phyloP scores from a whole-genome alignment of 2,329 filamentous ascomycete species.

The Aspergillus ustus region DNA sequence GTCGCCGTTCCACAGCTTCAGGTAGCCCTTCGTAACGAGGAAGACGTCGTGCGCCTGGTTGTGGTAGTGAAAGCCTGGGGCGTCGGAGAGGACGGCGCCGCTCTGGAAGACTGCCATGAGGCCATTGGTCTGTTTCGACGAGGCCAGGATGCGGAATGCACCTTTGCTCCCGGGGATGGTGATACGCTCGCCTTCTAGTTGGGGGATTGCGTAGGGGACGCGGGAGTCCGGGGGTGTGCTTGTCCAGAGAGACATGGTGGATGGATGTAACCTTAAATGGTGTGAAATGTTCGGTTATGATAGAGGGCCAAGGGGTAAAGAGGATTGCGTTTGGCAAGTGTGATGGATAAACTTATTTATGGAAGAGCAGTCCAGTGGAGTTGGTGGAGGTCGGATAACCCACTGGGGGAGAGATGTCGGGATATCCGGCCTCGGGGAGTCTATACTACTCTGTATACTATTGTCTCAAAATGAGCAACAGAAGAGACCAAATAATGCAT shows the following conservation, averaged over 20 bases:
- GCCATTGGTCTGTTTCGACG: constrained; percentile 57
- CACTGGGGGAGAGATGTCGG: constrained; percentile 5
- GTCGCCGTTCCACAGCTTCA: constrained; percentile 64
- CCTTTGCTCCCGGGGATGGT: constrained; percentile 59
- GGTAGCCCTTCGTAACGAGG: constrained; percentile 58
- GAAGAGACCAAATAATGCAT: background rate
- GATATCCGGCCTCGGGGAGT: constrained; percentile 7
- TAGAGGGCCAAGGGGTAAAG: background rate
- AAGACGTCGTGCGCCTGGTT: constrained; percentile 63
- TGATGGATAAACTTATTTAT: background rate
- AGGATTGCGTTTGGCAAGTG: background rate
- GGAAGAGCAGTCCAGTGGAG: background rate
- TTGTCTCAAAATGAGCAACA: background rate
- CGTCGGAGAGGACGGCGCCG: constrained; percentile 48
- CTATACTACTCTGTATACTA: background rate
- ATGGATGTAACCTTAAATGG: background rate
- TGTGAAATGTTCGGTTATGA: background rate
- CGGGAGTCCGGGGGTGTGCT: constrained; percentile 43
- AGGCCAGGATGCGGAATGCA: constrained; percentile 56
- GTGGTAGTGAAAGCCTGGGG: constrained; percentile 61
- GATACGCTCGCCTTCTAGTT: constrained; percentile 57
- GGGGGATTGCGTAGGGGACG: constrained; percentile 53
- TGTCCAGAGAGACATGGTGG: constrained; percentile 31
- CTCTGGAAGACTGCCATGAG: constrained; percentile 57
- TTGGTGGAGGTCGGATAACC: constrained; percentile 13